A percentile compares a stretch with the other conserved stretches of the same genome.
phyloP scores from a whole-genome alignment of 2,329 filamentous ascomycete genomes.

The Aspergillus fijiensis region DNA sequence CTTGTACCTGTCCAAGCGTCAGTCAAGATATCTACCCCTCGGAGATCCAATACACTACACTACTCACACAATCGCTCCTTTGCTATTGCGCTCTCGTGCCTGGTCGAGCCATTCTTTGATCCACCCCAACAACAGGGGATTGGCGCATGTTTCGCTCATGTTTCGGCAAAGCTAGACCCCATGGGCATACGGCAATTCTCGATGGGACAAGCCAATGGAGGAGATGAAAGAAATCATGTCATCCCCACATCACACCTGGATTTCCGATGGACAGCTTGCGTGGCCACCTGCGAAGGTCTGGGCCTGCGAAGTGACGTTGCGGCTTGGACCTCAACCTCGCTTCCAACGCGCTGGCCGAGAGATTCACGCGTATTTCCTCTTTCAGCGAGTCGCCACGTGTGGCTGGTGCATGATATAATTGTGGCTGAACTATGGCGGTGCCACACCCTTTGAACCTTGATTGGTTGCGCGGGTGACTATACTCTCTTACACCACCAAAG shows the following conservation, averaged over 20 bases:
- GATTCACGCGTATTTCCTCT: conserved; percentile 18
- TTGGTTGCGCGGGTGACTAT: too few relatives aligned
- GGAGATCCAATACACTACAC: neutral
- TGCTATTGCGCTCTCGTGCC: conserved; percentile 67
- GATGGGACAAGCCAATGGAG: neutral
- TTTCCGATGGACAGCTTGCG: too few relatives aligned
- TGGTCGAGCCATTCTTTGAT: conserved; percentile 75
- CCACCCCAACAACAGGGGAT: conserved; percentile 70
- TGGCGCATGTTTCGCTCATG: conserved; percentile 53
- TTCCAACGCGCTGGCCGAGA: conserved; percentile 2
- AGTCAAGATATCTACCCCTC: conserved; percentile 1
- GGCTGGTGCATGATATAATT: neutral
- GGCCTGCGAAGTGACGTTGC: neutral
- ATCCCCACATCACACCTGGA: neutral
- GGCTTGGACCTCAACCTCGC: neutral
- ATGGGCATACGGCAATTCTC: neutral
- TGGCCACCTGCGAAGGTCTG: neutral
- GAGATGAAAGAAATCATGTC: neutral
- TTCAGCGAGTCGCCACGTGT: conserved; percentile 7
- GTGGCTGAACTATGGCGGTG: conserved; percentile 1
- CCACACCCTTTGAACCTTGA: neutral
- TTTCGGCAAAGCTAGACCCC: neutral
- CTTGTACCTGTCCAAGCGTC: conserved; percentile 57
- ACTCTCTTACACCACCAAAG: too few relatives aligned
- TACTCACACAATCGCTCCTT: conserved; percentile 59